A percentile compares a stretch with the other conserved stretches of the same genome.
Evolutionary conservation across 768 basidiomycete species (phyloP).

Genomic region (Mycena belliarum): DNA sequence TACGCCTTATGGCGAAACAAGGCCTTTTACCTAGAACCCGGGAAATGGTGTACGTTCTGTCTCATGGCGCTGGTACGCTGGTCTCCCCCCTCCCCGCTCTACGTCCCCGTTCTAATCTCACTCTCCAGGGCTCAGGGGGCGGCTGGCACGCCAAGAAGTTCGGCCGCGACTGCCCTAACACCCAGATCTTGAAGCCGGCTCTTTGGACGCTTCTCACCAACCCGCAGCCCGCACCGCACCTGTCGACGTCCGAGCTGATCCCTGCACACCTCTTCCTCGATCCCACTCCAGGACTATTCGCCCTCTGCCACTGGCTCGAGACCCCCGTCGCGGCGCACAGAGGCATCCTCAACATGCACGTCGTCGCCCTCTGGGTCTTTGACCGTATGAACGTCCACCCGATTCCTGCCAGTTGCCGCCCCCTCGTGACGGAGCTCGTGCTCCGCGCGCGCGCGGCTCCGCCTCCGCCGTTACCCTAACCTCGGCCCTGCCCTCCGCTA

Average conservation of each 20-base stretch:
- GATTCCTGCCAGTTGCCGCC: not conserved
- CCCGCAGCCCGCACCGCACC: not conserved
- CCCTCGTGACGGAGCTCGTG: not conserved
- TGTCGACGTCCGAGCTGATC: not conserved
- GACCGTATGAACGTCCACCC: not conserved
- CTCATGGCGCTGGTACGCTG: not conserved
- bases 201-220: not conserved
- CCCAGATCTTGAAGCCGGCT: not conserved
- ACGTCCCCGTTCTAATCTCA: not conserved
- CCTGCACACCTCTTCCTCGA: not conserved
- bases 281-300: not conserved
- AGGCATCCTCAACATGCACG: not conserved
- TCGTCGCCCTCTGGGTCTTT: not conserved
- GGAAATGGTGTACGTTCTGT: not conserved
- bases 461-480: not conserved
- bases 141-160: not conserved
- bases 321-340: not conserved
- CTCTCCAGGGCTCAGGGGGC: not conserved
- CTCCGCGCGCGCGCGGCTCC: not conserved
- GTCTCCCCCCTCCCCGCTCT: not conserved
- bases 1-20: not conserved
- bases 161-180: not conserved
- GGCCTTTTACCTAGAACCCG: not conserved
- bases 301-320: not conserved
- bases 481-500: too few relatives aligned